Evolutionary conservation across 2,329 filamentous ascomycete genomes (phyloP).

Genomic region (Colletotrichum shisoi): DNA sequence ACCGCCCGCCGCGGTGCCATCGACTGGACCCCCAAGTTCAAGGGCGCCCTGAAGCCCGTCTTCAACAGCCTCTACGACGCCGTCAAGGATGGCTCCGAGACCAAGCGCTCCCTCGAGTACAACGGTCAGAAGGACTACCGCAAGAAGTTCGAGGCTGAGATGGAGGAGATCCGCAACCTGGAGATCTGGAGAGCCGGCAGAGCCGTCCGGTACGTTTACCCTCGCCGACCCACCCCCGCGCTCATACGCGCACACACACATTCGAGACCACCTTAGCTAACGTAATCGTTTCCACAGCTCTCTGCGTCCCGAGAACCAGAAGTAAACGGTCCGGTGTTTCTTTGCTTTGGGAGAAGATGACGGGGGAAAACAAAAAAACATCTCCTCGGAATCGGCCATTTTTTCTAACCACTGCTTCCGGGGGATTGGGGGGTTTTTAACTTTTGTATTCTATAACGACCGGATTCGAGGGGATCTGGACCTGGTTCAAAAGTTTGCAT

Average conservation of each 20-base stretch:
- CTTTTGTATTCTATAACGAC: conserved; percentile 50
- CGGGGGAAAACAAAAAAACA: conserved; percentile 5
- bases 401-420: conserved; percentile 33
- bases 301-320: conserved; percentile 87
- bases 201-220: conserved; percentile 77
- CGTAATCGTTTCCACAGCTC: conserved; percentile 55
- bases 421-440: conserved; percentile 25
- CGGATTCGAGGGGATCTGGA: conserved; percentile 45
- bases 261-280: conserved; percentile 39
- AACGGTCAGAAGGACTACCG: conserved; percentile 96
- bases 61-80: conserved; percentile 97
- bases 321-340: conserved; percentile 58
- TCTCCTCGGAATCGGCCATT: conserved; percentile 33
- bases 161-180: conserved; percentile 96
- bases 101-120: conserved; percentile 94
- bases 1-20: conserved; percentile 98
- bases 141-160: conserved; percentile 95
- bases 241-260: neutral
- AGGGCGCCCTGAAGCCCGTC: conserved; percentile 97
- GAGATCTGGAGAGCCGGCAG: conserved; percentile 99
- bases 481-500: conserved; percentile 42
- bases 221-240: conserved; percentile 36
- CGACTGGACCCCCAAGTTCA: conserved; percentile 97
- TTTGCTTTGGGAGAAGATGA: conserved; percentile 33
- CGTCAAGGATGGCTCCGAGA: conserved; percentile 91